Base-by-base conservation (phyloP, 345 rosid genomes). In the Populus nigra region DNA sequence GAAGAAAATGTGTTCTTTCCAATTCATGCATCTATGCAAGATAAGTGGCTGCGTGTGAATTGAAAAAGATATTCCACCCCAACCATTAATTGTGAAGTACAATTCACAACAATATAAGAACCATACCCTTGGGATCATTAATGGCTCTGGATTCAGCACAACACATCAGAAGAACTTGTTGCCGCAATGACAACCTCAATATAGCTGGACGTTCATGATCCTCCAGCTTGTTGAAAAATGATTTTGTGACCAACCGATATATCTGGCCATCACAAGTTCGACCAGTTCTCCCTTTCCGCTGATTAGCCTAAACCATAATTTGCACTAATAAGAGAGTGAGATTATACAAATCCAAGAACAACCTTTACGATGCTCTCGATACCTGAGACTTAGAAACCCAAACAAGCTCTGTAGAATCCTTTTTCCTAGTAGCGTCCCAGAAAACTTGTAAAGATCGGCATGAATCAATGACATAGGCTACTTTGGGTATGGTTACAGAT, bases 381-480 rank as follows among this genome's bases (percentile, higher is more conserved):
- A 94, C 98, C 97, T 93, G 99, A 86, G 99, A 93, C 80, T 87
- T 90, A 74, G 99, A 94, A 80, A 91, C 87, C 99, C 99, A 91
- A 76, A 87, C 90, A 83, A 93, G 95, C 86, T 91, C 84, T 22
- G 91, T 82, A 79, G 91, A 80, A 75, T 94, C 98, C 62, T 73
- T 86, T 88, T 87, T 89, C 73, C 88, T 82, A 53, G 66, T 76
- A 74, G 47, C n/a, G 63, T 93, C 94, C 98, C 98, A 94, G 83
- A 85, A 90, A 49, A 94, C 94, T 90, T 93, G 92, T 82, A 94
- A 87, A 79, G 98, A 94, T 69, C 97, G 91, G 80, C 98, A 93
- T 43, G 97, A 91, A 83, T 94, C 98, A 80, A 94, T 90, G 82
- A 94, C 93, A 80, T 83, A 91, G 65, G 97, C 98, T 69, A 90